Percentiles rank a stretch among this genome's conserved stretches.
These are phyloP conservation scores for Bocquillonia castaneifolia DNA, from an alignment of 441 rosid species.

Conservation along the genomic window DNA sequence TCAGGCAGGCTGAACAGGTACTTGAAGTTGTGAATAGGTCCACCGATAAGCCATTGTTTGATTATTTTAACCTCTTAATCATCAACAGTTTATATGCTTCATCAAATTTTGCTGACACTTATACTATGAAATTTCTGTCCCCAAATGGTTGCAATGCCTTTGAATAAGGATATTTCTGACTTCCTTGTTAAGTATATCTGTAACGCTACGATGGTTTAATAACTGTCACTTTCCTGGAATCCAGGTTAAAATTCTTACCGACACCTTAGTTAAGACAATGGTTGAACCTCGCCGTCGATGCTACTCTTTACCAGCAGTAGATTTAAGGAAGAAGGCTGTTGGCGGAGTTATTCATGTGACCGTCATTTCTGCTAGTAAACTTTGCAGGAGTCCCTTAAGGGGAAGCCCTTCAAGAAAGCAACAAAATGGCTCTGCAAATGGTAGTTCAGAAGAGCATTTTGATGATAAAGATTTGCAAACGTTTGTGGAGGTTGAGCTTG, in stretches of 20 bases:
- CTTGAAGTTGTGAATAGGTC: no score
- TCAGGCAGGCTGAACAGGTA: neutral
- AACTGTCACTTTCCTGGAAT: conserved; percentile 7
- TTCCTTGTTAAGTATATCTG: neutral
- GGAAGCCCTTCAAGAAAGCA: conserved; percentile 65
- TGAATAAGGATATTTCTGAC: neutral
- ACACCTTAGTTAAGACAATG: conserved; percentile 81
- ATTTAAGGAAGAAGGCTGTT: conserved; percentile 76
- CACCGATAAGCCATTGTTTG: neutral
- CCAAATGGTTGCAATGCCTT: neutral
- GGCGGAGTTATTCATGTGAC: conserved; percentile 78
- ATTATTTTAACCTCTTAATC: neutral
- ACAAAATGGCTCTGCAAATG: conserved; percentile 27
- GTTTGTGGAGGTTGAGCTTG: conserved; percentile 88
- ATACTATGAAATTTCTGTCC: neutral
- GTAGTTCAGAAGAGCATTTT: conserved; percentile 32
- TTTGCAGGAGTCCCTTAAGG: conserved; percentile 47
- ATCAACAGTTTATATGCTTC: neutral
- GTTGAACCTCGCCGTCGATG: conserved; percentile 90
- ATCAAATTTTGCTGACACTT: neutral
- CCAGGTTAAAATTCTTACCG: conserved; percentile 76
- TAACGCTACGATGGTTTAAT: neutral
- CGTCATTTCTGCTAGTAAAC: conserved; percentile 66
- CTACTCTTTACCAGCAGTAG: conserved; percentile 62
- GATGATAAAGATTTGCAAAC: conserved; percentile 58